Evolutionary conservation across 2,329 filamentous ascomycete genomes (phyloP).

Genomic region (Ophiostoma populinum): DNA sequence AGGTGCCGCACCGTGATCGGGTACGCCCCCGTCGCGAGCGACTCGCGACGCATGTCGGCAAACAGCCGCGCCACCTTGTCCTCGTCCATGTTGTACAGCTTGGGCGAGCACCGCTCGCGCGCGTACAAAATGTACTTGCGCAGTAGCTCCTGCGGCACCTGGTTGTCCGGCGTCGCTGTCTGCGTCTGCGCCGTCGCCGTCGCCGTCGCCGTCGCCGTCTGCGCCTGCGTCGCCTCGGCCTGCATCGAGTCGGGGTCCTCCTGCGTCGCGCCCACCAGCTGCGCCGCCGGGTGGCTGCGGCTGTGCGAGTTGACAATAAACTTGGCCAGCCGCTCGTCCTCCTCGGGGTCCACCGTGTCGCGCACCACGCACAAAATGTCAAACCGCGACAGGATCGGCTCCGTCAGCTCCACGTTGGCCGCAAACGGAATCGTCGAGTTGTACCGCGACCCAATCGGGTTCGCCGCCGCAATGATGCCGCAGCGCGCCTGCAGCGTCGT

Average conservation of each 20-base stretch:
- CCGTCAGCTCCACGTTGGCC: slow-evolving; percentile 89
- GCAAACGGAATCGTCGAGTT: slow-evolving; percentile 93
- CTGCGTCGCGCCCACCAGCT: background rate
- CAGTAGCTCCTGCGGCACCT: slow-evolving; percentile 79
- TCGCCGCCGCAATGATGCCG: slow-evolving; percentile 89
- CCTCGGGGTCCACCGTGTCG: slow-evolving; percentile 79
- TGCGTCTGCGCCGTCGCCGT: slow-evolving; percentile 5
- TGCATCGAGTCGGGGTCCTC: slow-evolving; percentile 32
- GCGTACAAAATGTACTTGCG: slow-evolving; percentile 96
- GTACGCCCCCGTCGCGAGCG: slow-evolving; percentile 83
- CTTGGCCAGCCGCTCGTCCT: slow-evolving; percentile 82
- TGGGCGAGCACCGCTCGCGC: slow-evolving; percentile 72
- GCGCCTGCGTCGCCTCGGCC: slow-evolving; percentile 31
- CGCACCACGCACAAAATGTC: slow-evolving; percentile 93
- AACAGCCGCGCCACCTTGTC: slow-evolving; percentile 92
- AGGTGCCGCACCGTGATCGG: slow-evolving; percentile 96
- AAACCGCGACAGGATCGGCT: slow-evolving; percentile 94
- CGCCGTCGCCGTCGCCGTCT: slow-evolving; percentile 13
- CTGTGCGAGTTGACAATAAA: slow-evolving; percentile 94
- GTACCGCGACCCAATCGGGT: slow-evolving; percentile 90
- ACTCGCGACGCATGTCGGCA: slow-evolving; percentile 89
- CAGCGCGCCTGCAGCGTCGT: slow-evolving; percentile 92
- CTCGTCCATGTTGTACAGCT: slow-evolving; percentile 93
- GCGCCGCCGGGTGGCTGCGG: slow-evolving; percentile 48
- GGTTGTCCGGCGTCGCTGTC: slow-evolving; percentile 31